Percentiles rank a stretch among this genome's conserved stretches.
Conservation (phyloP, 345 rosid genomes). For the Arabidopsis suecica region DNA sequence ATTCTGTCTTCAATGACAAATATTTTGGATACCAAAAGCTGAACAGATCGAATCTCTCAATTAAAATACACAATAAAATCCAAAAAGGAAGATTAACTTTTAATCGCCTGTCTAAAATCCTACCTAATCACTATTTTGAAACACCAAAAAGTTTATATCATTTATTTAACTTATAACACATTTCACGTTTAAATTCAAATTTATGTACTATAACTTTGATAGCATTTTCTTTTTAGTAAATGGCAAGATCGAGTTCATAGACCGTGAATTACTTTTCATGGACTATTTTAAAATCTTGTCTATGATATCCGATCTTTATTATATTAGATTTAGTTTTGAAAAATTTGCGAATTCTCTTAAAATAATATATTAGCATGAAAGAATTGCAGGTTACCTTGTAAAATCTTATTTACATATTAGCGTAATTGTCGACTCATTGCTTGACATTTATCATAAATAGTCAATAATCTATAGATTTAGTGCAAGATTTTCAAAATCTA, state of each 20-base stretch:
- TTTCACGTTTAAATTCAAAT: too few species aligned
- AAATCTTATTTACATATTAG: neutral
- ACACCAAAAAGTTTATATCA: neutral
- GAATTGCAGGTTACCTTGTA: neutral
- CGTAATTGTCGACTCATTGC: neutral
- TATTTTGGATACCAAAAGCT: constrained; percentile 36
- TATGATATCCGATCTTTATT: neutral
- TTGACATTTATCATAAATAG: neutral
- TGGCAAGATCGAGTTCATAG: neutral
- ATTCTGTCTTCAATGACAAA: constrained; percentile 31
- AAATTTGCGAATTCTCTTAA: neutral
- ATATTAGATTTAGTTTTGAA: neutral
- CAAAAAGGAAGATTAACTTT: constrained; percentile 34
- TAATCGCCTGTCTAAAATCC: constrained; percentile 13
- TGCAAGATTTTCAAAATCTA: neutral
- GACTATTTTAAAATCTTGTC: neutral
- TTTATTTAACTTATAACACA: too few species aligned
- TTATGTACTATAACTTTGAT: neutral
- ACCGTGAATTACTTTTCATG: neutral
- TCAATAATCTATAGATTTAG: neutral
- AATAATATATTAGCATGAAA: neutral
- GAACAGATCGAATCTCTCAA: constrained; percentile 25
- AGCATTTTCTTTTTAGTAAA: neutral
- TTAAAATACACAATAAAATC: constrained; percentile 23
- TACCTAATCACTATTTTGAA: neutral